phyloP scores from a whole-genome alignment of 2,329 filamentous ascomycete genomes.

The Alternaria rosae region DNA sequence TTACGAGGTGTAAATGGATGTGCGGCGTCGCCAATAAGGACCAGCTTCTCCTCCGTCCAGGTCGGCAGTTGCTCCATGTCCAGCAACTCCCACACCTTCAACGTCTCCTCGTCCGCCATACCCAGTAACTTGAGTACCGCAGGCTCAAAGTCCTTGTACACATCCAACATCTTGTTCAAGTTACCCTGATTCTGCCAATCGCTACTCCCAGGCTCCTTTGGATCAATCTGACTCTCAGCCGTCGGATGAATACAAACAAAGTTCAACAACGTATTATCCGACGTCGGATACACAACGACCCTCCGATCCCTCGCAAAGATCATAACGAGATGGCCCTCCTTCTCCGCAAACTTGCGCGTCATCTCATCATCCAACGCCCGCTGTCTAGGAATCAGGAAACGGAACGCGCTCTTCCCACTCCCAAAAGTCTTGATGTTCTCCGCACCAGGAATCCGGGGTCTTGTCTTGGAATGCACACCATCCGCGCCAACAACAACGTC shows the following conservation, averaged over 20 bases:
- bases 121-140: conserved; percentile 46
- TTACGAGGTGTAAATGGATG: conserved; percentile 71
- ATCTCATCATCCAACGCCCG: conserved; percentile 51
- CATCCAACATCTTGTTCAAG: conserved; percentile 50
- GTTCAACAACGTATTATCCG: conserved; percentile 57
- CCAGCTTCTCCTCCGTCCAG: conserved; percentile 64
- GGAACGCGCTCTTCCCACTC: conserved; percentile 65
- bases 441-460: conserved; percentile 33
- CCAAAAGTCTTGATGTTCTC: conserved; percentile 50
- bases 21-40: conserved; percentile 70
- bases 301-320: conserved; percentile 54
- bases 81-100: conserved; percentile 49
- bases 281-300: conserved; percentile 58
- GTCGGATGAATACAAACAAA: conserved; percentile 55
- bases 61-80: conserved; percentile 67
- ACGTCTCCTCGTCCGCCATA: conserved; percentile 48
- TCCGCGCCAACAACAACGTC: conserved; percentile 65
- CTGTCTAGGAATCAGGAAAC: conserved; percentile 62
- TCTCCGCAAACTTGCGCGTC: conserved; percentile 48
- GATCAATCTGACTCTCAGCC: conserved; percentile 33
- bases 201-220: conserved; percentile 14
- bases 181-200: conserved; percentile 51
- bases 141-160: conserved; percentile 50
- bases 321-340: conserved; percentile 54
- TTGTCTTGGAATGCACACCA: conserved; percentile 57